phyloP scores from a whole-genome alignment of 208 protist species.

The Leishmania amazonensis region DNA sequence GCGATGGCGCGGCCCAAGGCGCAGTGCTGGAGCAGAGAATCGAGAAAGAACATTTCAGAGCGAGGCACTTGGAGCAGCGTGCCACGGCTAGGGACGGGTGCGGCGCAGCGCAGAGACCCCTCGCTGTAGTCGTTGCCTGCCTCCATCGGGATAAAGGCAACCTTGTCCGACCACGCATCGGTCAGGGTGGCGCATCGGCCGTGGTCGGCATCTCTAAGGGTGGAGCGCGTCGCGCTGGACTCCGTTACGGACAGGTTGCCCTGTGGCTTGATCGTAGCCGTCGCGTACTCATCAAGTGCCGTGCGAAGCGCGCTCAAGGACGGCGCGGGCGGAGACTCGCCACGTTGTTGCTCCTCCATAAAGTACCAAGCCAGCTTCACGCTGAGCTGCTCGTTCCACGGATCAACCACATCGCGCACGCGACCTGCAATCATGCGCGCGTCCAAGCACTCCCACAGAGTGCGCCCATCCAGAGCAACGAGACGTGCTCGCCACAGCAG shows the following conservation, averaged over 20 bases:
- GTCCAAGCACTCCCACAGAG: slow-evolving; percentile 75
- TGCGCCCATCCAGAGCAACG: slow-evolving; percentile 65
- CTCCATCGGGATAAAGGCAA: slow-evolving; percentile 45
- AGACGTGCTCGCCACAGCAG: slow-evolving; percentile 56
- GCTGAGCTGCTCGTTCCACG: slow-evolving; percentile 87
- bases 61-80: slow-evolving; percentile 80
- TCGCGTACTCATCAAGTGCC: slow-evolving; percentile 46
- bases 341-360: slow-evolving; percentile 18
- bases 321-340: background rate
- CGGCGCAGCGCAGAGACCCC: slow-evolving; percentile 65
- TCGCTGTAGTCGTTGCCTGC: slow-evolving; percentile 49
- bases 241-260: background rate
- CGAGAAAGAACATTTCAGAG: slow-evolving; percentile 63
- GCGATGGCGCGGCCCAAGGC: slow-evolving; percentile 58
- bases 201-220: background rate
- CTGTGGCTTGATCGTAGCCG: slow-evolving; percentile 46
- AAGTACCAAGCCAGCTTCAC: slow-evolving; percentile 70
- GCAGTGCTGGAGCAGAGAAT: slow-evolving; percentile 55
- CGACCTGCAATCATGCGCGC: slow-evolving; percentile 21
- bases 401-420: slow-evolving; percentile 43
- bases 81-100: slow-evolving; percentile 48
- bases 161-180: slow-evolving; percentile 27
- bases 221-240: background rate
- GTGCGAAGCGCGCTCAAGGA: slow-evolving; percentile 6
- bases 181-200: background rate